Evolutionary conservation across 164 flowering plant genomes (phyloP).

Genomic region (Chimonanthus praecox): DNA sequence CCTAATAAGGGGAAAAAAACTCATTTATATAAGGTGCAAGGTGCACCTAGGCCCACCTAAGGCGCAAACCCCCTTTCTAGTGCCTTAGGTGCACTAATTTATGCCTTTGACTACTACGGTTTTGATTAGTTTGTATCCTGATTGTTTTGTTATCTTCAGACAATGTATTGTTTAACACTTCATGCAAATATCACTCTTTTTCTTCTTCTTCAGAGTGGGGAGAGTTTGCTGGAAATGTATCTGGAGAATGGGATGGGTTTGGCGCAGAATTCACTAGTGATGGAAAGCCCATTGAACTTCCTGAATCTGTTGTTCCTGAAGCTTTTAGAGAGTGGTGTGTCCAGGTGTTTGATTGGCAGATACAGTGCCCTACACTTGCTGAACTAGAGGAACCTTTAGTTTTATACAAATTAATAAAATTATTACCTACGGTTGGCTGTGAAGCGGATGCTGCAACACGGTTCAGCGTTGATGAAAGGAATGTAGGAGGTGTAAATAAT

Average conservation of each 20-base stretch:
- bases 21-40: too few species aligned
- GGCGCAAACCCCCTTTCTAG: too few species aligned
- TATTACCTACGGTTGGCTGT: constrained; percentile 95
- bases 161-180: background rate
- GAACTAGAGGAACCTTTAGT: constrained; percentile 26
- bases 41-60: too few species aligned
- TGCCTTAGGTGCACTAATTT: too few species aligned
- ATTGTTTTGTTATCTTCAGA: too few species aligned
- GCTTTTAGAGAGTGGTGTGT: constrained; percentile 97
- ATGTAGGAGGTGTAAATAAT: constrained; percentile 34
- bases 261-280: constrained; percentile 78
- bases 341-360: constrained; percentile 93
- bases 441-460: constrained; percentile 99
- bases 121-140: too few species aligned
- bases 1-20: too few species aligned
- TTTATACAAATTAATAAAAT: constrained; percentile 58
- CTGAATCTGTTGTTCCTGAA: constrained; percentile 81
- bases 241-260: constrained; percentile 96
- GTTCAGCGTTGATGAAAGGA: constrained; percentile 53
- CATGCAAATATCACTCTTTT: background rate
- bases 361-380: constrained; percentile 92
- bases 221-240: constrained; percentile 64
- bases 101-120: too few species aligned
- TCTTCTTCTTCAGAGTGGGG: constrained; percentile 45
- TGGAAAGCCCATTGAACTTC: constrained; percentile 79